phyloP scores from a whole-genome alignment of 805 yeast genomes.

The Yamadazyma endophytica region DNA sequence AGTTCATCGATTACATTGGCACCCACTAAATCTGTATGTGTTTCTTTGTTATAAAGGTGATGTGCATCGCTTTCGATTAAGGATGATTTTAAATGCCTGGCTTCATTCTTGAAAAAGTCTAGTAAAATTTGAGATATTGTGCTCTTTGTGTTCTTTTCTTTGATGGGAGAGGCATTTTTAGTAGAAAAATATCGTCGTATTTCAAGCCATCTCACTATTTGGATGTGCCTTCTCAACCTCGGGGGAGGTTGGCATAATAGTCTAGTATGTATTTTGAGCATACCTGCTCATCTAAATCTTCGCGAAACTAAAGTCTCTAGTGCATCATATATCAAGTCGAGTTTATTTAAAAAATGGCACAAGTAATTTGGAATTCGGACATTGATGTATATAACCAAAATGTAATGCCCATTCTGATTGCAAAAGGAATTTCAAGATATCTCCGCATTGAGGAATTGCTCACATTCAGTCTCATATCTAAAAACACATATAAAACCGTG shows the following conservation, averaged over 20 bases:
- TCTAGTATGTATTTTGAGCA: constrained; percentile 4
- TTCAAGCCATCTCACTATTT: no score
- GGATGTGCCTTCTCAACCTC: neutral
- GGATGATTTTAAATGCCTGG: constrained; percentile 5
- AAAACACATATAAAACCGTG: constrained; percentile 33
- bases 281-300: constrained; percentile 3
- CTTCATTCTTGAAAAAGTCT: constrained; percentile 9
- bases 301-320: no score
- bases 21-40: no score
- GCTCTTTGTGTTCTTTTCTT: no score
- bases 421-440: constrained; percentile 28
- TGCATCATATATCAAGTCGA: no score
- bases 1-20: constrained; percentile 16
- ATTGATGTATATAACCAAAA: constrained; percentile 40
- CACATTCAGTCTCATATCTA: constrained; percentile 33
- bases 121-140: constrained; percentile 4
- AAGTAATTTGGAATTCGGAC: constrained; percentile 43
- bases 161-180: no score
- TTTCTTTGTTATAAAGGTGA: no score
- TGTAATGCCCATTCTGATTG: constrained; percentile 36
- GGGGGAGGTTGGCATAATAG: neutral
- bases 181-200: no score
- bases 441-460: constrained; percentile 36
- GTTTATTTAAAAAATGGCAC: no score
- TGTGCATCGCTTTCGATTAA: constrained; percentile 2